These are phyloP conservation scores for Macadamia tetraphylla DNA, from an alignment of 164 flowering plant genomes.

Conservation along the genomic window DNA sequence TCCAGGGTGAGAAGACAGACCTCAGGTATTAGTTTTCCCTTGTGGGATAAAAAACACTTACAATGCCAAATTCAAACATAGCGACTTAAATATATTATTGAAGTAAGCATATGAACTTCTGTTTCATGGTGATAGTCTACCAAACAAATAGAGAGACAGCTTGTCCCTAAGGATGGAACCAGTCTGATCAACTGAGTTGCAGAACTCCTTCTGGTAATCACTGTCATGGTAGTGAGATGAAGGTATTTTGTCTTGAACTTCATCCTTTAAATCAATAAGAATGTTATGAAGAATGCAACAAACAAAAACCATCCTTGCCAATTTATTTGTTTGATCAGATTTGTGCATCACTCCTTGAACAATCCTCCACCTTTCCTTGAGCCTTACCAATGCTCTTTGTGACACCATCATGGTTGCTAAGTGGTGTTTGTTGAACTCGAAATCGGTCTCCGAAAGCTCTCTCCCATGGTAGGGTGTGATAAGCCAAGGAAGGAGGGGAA, in stretches of 20 bases:
- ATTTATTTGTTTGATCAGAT: constrained; percentile 63
- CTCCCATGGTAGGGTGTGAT: constrained; percentile 69
- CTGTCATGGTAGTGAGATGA: constrained; percentile 51
- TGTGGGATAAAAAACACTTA: no score
- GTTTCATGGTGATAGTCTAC: constrained; percentile 30
- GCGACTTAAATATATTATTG: no score
- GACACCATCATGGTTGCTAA: constrained; percentile 63
- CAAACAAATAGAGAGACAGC: constrained; percentile 44
- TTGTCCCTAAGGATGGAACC: constrained; percentile 48
- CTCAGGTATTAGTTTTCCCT: no score
- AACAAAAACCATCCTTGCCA: constrained; percentile 79
- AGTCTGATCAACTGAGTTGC: constrained; percentile 30
- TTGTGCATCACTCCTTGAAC: constrained; percentile 84
- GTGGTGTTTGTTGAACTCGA: constrained; percentile 72
- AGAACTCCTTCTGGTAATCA: constrained; percentile 39
- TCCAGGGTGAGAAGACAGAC: no score
- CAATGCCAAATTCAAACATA: no score
- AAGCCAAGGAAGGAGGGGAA: constrained; percentile 75
- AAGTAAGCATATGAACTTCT: no score
- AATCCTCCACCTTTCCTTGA: constrained; percentile 85
- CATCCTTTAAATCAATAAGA: constrained; percentile 72
- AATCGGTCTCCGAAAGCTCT: constrained; percentile 35
- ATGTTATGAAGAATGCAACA: constrained; percentile 94
- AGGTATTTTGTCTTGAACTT: constrained; percentile 46
- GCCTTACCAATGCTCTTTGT: constrained; percentile 59